phyloP scores from a whole-genome alignment of 2,329 filamentous ascomycete species.

The Camillea tinctor region DNA sequence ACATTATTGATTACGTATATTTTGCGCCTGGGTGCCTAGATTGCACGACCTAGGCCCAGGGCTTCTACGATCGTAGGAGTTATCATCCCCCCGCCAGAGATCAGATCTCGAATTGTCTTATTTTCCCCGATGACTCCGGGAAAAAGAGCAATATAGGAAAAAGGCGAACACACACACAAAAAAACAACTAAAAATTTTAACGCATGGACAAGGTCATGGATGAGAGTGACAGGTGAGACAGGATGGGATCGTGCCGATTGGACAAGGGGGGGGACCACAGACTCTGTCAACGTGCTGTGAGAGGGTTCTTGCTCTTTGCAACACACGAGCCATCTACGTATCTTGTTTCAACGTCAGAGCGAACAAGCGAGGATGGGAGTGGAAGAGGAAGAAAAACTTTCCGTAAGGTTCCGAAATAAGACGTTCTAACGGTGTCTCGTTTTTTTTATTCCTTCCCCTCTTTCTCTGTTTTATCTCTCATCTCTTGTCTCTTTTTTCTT shows the following conservation, averaged over 20 bases:
- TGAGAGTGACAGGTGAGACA: neutral
- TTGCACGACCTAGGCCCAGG: neutral
- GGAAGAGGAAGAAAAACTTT: neutral
- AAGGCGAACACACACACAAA: too few relatives aligned
- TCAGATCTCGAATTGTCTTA: neutral
- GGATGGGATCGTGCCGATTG: slow-evolving; percentile 13
- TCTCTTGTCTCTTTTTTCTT: too few relatives aligned
- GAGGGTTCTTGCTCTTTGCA: neutral
- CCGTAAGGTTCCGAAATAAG: neutral
- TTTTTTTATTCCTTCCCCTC: neutral
- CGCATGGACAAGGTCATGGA: neutral
- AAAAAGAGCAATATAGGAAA: too few relatives aligned
- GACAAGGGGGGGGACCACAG: slow-evolving; percentile 5
- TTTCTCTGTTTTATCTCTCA: too few relatives aligned
- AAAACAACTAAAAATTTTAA: neutral
- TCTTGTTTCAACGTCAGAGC: neutral
- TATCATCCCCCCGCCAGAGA: neutral
- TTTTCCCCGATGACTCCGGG: neutral
- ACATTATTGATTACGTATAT: too few relatives aligned
- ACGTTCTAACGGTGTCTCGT: neutral
- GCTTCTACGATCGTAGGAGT: neutral
- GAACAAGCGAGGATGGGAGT: neutral
- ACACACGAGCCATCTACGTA: neutral
- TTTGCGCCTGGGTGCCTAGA: neutral
- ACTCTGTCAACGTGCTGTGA: neutral